Conservation (phyloP, 179 eudicot species). For the Beta lomatogona region DNA sequence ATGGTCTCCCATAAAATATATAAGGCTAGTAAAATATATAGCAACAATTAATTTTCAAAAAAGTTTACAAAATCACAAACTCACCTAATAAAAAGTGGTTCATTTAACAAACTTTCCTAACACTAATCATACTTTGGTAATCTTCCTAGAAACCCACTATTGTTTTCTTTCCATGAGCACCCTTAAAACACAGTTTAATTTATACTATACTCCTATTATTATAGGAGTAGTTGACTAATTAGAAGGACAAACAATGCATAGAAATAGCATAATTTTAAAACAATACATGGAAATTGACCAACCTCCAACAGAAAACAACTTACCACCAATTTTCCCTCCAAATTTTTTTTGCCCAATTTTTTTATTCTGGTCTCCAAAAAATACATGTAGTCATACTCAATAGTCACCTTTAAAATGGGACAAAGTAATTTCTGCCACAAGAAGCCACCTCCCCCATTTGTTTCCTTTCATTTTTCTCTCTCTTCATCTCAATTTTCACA, state of each 20-base stretch:
- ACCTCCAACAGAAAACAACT: slow-evolving; percentile 40
- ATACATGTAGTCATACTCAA: no score
- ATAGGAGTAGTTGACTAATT: not conserved
- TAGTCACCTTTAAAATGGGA: slow-evolving; percentile 19
- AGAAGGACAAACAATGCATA: not conserved
- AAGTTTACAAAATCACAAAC: no score
- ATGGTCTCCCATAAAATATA: no score
- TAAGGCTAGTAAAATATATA: no score
- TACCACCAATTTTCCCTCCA: slow-evolving; percentile 34
- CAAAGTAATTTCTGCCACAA: slow-evolving; percentile 24
- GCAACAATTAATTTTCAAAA: no score
- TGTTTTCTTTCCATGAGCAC: no score
- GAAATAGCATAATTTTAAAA: not conserved
- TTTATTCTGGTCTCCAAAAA: no score
- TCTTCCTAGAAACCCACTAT: no score
- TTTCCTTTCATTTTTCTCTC: slow-evolving; percentile 3
- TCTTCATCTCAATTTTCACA: slow-evolving; percentile 28
- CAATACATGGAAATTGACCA: slow-evolving; percentile 24
- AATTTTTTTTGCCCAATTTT: not conserved
- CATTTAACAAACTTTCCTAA: no score
- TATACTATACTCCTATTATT: not conserved
- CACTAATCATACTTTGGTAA: no score
- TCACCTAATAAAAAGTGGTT: no score
- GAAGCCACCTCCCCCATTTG: not conserved
- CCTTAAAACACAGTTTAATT: no score